A percentile compares a stretch with the other conserved stretches of the same genome.
phyloP scores from a whole-genome alignment of 345 rosid genomes.

The Eucalyptus camaldulensis region DNA sequence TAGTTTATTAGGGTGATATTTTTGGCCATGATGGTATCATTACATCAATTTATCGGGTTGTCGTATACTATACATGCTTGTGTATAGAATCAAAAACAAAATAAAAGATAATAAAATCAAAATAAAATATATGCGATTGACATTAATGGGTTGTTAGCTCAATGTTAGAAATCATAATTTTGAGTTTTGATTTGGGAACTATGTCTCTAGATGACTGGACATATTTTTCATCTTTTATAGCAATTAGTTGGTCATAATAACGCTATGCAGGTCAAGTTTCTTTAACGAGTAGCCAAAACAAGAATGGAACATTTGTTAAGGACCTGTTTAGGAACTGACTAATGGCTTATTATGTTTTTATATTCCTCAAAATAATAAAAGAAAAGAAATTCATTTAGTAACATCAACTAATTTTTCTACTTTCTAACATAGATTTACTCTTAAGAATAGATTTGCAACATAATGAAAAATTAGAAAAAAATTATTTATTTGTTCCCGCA shows the following conservation, averaged over 20 bases:
- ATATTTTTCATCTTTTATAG: background rate
- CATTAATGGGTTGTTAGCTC: background rate
- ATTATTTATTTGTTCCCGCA: rapidly evolving
- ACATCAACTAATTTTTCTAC: no score
- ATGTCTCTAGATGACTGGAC: background rate
- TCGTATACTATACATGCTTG: background rate
- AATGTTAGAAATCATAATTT: background rate
- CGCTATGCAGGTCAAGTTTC: background rate
- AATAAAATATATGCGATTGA: background rate
- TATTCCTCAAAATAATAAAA: no score
- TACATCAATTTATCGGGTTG: background rate
- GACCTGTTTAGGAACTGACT: no score
- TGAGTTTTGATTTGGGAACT: background rate
- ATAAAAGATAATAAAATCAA: background rate
- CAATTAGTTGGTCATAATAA: background rate
- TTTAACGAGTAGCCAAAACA: background rate
- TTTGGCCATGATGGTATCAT: background rate
- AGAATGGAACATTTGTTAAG: background rate
- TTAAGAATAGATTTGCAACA: no score
- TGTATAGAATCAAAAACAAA: no score
- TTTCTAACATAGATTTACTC: no score
- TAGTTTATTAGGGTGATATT: background rate
- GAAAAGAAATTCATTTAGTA: rapidly evolving
- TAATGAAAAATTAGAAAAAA: no score
- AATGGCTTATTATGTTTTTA: no score